A percentile compares a stretch with the other conserved stretches of the same genome.
phyloP scores from a whole-genome alignment of 345 rosid species.

The sweet orange (Citrus sinensis) region DVS_A1.0 CM039168.1:27595001-27595500 shows the following conservation, averaged over 20 bases:
- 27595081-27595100: conserved; percentile 81
- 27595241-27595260: background rate
- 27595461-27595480: background rate
- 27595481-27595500: background rate
- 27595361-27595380: background rate
- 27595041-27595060: too few species aligned
- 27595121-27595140: conserved; percentile 78
- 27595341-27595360: background rate
- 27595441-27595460: background rate
- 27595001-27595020: background rate
- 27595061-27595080: conserved; percentile 57
- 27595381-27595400: background rate
- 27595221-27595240: background rate
- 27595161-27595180: conserved; percentile 15
- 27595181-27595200: background rate
- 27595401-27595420: background rate
- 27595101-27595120: conserved; percentile 83
- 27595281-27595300: background rate
- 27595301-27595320: background rate
- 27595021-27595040: background rate
- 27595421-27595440: background rate
- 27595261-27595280: background rate
- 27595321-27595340: too few species aligned
- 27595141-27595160: conserved; percentile 75
- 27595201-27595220: background rate